phyloP scores from a whole-genome alignment of 75 land plant genomes.

The Picea sitchensis region DNA sequence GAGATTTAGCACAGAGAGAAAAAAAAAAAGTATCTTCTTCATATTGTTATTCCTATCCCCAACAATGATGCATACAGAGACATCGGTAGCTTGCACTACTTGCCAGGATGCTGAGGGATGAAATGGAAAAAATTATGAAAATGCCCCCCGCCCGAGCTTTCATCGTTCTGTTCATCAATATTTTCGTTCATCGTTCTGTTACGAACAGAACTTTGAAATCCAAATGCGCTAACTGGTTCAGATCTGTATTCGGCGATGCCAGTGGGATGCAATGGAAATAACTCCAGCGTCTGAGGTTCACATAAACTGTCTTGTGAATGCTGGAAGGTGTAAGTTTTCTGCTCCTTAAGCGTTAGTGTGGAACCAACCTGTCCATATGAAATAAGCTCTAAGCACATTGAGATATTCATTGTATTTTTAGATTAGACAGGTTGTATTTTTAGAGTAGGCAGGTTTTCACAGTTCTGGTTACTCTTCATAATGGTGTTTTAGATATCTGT shows the following conservation, averaged over 20 bases:
- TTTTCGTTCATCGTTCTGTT: neutral
- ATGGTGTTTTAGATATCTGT: too few relatives aligned
- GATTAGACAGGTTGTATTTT: too few relatives aligned
- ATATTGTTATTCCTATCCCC: too few relatives aligned
- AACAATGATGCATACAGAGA: too few relatives aligned
- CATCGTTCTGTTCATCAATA: neutral
- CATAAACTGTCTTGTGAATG: neutral
- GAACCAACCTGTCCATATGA: conserved; percentile 3
- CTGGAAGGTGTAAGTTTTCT: neutral
- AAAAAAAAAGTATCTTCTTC: too few relatives aligned
- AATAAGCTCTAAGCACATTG: too few relatives aligned
- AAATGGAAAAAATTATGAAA: neutral
- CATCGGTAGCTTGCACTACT: neutral
- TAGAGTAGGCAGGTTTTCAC: too few relatives aligned
- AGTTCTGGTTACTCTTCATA: too few relatives aligned
- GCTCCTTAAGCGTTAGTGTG: neutral
- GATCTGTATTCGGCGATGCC: neutral
- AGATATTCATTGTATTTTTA: too few relatives aligned
- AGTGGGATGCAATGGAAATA: conserved; percentile 32
- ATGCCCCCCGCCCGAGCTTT: too few relatives aligned
- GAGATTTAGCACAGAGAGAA: too few relatives aligned
- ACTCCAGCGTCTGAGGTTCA: conserved; percentile 18
- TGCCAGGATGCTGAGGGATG: neutral
- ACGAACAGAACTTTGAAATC: too few relatives aligned
- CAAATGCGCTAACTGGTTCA: neutral